Evolutionary conservation across 2,329 filamentous ascomycete genomes (phyloP).

Genomic region (Pseudomassariella vexata): DNA sequence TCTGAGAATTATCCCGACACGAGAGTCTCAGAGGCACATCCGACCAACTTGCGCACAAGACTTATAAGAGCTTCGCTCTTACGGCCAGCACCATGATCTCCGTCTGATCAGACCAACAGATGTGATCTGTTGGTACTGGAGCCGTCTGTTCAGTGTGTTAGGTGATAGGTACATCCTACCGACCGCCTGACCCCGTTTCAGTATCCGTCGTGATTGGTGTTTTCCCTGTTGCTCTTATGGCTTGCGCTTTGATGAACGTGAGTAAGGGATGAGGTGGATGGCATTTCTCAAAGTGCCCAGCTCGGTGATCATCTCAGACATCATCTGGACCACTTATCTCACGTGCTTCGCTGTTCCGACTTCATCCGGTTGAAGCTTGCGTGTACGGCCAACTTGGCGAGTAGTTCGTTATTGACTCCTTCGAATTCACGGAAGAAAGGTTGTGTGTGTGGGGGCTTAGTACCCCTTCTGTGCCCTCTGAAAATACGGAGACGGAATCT

Average conservation of each 20-base stretch:
- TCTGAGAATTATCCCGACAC: too few relatives aligned
- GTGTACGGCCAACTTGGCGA: slow-evolving; percentile 21
- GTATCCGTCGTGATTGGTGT: slow-evolving; percentile 19
- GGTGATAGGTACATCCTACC: too few relatives aligned
- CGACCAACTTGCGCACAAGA: too few relatives aligned
- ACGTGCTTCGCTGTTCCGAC: slow-evolving; percentile 23
- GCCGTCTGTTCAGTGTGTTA: too few relatives aligned
- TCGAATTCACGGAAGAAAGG: slow-evolving; percentile 18
- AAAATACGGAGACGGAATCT: slow-evolving; percentile 24
- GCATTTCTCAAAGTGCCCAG: slow-evolving; percentile 10
- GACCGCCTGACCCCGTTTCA: too few relatives aligned
- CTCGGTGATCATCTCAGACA: slow-evolving; percentile 13
- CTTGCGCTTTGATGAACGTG: slow-evolving; percentile 19
- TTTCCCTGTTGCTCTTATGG: slow-evolving; percentile 13
- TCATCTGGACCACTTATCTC: slow-evolving; percentile 12
- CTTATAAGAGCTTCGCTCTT: too few relatives aligned
- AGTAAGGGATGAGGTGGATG: slow-evolving; percentile 23
- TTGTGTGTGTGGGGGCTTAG: slow-evolving; percentile 26
- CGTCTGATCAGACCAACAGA: too few relatives aligned
- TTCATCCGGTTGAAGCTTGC: slow-evolving; percentile 19
- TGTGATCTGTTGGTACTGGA: too few relatives aligned
- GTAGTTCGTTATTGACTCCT: slow-evolving; percentile 12
- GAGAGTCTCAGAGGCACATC: too few relatives aligned
- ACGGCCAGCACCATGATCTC: too few relatives aligned
- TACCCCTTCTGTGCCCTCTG: slow-evolving; percentile 25